A percentile compares a stretch with the other conserved stretches of the same genome.
phyloP scores from a whole-genome alignment of 805 yeast species.

The Hanseniaspora mollemarum region DNA sequence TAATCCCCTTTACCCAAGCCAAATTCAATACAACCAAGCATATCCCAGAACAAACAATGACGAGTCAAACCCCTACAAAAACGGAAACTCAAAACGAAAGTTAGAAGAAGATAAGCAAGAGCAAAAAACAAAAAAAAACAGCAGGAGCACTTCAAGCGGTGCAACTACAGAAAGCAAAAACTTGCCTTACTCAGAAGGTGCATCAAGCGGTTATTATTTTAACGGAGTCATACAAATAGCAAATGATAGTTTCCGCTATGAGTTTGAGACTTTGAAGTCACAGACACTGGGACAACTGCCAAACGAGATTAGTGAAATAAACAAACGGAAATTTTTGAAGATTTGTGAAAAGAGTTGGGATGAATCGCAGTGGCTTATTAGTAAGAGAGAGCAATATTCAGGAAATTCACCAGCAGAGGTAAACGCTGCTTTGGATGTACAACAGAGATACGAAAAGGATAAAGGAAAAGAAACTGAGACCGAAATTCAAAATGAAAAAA shows the following conservation, averaged over 20 bases:
- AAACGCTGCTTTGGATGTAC: background rate
- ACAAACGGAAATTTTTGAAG: slow-evolving; percentile 14
- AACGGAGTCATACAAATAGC: background rate
- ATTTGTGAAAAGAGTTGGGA: slow-evolving; percentile 17
- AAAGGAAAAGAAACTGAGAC: background rate
- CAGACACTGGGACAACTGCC: background rate
- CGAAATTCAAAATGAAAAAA: background rate
- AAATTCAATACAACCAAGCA: background rate
- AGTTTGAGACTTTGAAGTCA: slow-evolving; percentile 1
- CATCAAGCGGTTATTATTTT: background rate
- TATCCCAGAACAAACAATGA: too few species aligned
- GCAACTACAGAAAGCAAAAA: background rate
- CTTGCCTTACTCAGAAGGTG: background rate
- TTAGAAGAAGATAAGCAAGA: background rate
- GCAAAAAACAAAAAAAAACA: background rate
- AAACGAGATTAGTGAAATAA: slow-evolving; percentile 5
- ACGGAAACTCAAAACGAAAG: background rate
- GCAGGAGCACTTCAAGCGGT: background rate
- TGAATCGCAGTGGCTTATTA: slow-evolving; percentile 11
- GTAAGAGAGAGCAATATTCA: slow-evolving; percentile 9
- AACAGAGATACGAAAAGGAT: background rate
- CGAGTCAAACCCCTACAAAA: too few species aligned
- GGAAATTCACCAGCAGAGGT: background rate
- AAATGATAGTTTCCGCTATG: slow-evolving; percentile 13
- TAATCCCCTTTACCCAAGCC: background rate